Conservation (phyloP, 139 green algal species). For the Volvox reticuliferus region DNA sequence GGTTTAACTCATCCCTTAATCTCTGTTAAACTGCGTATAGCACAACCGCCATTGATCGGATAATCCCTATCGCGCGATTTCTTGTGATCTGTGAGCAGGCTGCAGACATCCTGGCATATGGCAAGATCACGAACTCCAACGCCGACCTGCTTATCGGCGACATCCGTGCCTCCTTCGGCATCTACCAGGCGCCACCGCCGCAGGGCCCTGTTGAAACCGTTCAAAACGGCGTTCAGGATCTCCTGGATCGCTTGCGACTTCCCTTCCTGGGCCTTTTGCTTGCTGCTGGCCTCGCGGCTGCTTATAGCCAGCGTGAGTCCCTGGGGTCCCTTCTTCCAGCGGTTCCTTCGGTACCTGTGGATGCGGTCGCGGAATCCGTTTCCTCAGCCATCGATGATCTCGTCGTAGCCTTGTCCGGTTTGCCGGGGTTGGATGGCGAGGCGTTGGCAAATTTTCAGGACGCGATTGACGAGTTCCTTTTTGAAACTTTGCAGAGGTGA, state of each 20-base stretch:
- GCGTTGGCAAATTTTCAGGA: slow-evolving; percentile 11
- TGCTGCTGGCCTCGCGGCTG: not conserved
- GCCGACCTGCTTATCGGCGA: slow-evolving; percentile 43
- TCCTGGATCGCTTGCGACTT: not conserved
- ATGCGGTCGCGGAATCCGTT: slow-evolving; percentile 13
- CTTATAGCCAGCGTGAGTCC: slow-evolving; percentile 25
- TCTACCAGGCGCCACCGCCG: slow-evolving; percentile 25
- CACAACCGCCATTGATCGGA: too few species aligned
- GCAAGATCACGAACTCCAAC: slow-evolving; percentile 40
- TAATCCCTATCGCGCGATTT: too few species aligned
- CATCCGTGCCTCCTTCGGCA: slow-evolving; percentile 36
- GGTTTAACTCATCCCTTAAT: too few species aligned
- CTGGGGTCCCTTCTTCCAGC: not conserved
- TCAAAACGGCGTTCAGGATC: slow-evolving; percentile 20
- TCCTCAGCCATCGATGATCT: not conserved
- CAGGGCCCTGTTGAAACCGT: not conserved
- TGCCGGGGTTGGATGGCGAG: not conserved
- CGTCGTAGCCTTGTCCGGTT: not conserved
- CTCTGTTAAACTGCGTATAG: too few species aligned
- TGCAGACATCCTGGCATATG: slow-evolving; percentile 29
- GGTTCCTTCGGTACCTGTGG: not conserved
- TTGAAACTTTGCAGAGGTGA: slow-evolving; percentile 25
- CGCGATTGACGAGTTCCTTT: slow-evolving; percentile 40
- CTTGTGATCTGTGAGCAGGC: not conserved
- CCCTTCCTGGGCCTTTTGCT: slow-evolving; percentile 34